Evolutionary conservation across 495 filamentous ascomycete species (phyloP), one percentile per base, ranked within the genome.

Genomic region (Neurospora tetrasperma): DNA sequence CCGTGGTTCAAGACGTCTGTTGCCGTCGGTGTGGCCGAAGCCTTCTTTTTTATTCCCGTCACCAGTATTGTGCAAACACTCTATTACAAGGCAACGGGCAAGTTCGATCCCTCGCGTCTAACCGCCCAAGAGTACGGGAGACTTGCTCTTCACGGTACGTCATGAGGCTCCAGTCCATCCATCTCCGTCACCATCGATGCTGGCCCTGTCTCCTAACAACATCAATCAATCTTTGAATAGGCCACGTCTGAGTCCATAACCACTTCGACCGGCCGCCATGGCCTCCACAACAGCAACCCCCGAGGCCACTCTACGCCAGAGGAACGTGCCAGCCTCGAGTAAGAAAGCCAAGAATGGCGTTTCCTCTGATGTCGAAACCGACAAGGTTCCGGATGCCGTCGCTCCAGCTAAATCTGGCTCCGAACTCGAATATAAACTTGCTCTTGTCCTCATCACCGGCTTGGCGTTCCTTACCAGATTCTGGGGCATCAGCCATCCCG

Each of bases 401-500:
- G 54, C 73, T 62, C 31, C 54, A 3, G 71, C 70, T 23, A 40
- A 73, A 27, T 48, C 76, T 7, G 76, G 77, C n/a, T 79, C 80
- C 23, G 91, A 97, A 83, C 91, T 89, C 86, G 92, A 94, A 79
- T 97, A 97, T 86, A 91, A 92, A 86, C 83, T 96, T 76, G 93
- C 89, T 73, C 85, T 97, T 72, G 79, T 82, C 44, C 79, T 97
- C 75, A 89, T 98, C 78, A 98, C 95, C 8, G 77, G 87, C 54
- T 78, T 96, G 76, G 95, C 94, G 69, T 98, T 98, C 80, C 80
- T 92, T 71, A 98, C 96, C 39, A 86, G 96, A 74, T 99, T 98
- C 84, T 98, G 91, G 87, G 94, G 93, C 71, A 97, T 99, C 79
- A 91, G 87, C 73, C 94, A 97, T 83, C 96, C 96, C 12, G 91